A percentile compares a stretch with the other conserved stretches of the same genome.
Evolutionary conservation across 345 rosid species (phyloP).

Genomic region (Acer saccharum): DNA sequence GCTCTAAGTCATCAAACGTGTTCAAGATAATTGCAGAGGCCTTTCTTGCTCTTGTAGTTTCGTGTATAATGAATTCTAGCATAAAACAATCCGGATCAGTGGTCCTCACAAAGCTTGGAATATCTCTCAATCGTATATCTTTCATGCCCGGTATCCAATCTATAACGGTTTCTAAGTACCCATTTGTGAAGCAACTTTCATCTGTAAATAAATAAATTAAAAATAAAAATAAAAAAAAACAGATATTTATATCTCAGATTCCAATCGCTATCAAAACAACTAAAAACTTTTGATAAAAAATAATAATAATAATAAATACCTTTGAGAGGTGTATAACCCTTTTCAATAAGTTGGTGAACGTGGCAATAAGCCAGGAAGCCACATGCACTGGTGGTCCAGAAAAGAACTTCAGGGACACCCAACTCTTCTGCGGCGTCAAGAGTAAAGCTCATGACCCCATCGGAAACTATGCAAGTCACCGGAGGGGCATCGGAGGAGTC

Average conservation of each 20-base stretch:
- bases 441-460: constrained; percentile 44
- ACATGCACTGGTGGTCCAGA: constrained; percentile 48
- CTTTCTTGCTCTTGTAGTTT: constrained; percentile 34
- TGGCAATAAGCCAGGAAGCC: constrained; percentile 34
- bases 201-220: constrained; percentile 35
- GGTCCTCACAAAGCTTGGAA: constrained; percentile 48
- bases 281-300: too few relatives aligned
- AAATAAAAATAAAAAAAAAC: too few relatives aligned
- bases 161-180: constrained; percentile 42
- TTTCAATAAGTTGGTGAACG: constrained; percentile 26
- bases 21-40: constrained; percentile 52
- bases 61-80: constrained; percentile 12
- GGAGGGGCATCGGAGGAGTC: constrained; percentile 20
- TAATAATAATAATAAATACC: constrained; percentile 27
- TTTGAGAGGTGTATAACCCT: constrained; percentile 45
- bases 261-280: too few relatives aligned
- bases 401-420: constrained; percentile 38
- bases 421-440: constrained; percentile 41
- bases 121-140: constrained; percentile 42
- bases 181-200: constrained; percentile 47
- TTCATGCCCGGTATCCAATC: constrained; percentile 55
- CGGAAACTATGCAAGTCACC: constrained; percentile 46
- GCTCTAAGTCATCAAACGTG: constrained; percentile 51
- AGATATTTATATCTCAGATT: too few relatives aligned
- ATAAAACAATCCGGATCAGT: constrained; percentile 34